Conservation (phyloP, 441 rosid species). For the Eutrema salsugineum region DNA sequence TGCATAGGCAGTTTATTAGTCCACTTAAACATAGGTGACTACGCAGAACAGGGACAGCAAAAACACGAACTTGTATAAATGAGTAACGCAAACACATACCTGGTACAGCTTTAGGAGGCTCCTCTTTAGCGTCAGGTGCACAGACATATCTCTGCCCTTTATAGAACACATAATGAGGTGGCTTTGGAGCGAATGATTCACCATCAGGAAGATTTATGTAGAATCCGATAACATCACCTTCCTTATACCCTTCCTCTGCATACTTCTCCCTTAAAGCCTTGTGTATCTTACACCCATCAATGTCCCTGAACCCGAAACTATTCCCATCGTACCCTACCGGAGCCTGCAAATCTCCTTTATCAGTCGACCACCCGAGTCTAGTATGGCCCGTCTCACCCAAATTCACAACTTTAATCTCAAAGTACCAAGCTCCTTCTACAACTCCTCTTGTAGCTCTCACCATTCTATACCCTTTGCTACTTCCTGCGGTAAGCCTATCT, state of each 20-base stretch:
- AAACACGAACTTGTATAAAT: neutral
- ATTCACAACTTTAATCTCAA: constrained; percentile 68
- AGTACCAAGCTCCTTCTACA: constrained; percentile 93
- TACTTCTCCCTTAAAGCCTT: constrained; percentile 88
- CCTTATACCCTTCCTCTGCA: constrained; percentile 87
- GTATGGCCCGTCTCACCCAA: constrained; percentile 95
- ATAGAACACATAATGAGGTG: constrained; percentile 75
- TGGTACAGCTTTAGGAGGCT: constrained; percentile 70
- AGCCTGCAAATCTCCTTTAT: constrained; percentile 96
- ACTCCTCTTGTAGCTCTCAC: constrained; percentile 96
- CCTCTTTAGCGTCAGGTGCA: constrained; percentile 79
- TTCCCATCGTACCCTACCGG: constrained; percentile 92
- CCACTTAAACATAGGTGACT: neutral
- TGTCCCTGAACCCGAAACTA: constrained; percentile 88
- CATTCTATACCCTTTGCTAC: constrained; percentile 93
- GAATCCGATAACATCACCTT: constrained; percentile 91
- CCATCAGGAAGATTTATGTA: constrained; percentile 91
- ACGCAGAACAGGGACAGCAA: neutral
- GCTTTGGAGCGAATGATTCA: constrained; percentile 63
- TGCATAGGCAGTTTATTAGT: neutral
- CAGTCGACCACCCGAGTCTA: constrained; percentile 88
- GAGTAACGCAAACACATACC: constrained; percentile 44
- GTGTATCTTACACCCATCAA: constrained; percentile 95
- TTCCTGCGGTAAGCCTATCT: constrained; percentile 82
- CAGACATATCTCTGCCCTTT: constrained; percentile 87